Evolutionary conservation across 2,329 filamentous ascomycete species (phyloP).

Genomic region (Elsinoe perseae): DNA sequence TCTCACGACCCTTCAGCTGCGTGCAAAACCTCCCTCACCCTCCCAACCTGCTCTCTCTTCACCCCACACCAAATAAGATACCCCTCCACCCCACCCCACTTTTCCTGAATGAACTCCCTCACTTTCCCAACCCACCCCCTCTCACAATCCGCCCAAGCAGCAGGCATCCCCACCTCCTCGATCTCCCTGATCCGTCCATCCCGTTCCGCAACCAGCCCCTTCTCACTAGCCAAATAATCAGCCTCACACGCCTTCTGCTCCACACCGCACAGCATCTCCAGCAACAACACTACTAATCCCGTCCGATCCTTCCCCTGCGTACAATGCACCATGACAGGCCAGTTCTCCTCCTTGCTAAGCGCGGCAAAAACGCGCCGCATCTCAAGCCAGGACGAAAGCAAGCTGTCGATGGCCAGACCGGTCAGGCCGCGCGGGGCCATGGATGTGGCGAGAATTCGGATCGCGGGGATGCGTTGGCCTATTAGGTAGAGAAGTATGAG

Average conservation of each 20-base stretch:
- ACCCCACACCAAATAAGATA: slow-evolving; percentile 60
- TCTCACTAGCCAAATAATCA: slow-evolving; percentile 63
- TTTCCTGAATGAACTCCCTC: slow-evolving; percentile 48
- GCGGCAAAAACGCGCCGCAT: slow-evolving; percentile 49
- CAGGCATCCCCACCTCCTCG: slow-evolving; percentile 58
- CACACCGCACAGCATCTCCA: slow-evolving; percentile 56
- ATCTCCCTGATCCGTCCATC: slow-evolving; percentile 62
- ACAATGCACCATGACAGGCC: slow-evolving; percentile 69
- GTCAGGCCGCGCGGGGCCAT: slow-evolving; percentile 65
- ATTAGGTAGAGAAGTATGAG: slow-evolving; percentile 56
- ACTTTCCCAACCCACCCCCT: slow-evolving; percentile 56
- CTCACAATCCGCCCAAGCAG: slow-evolving; percentile 64
- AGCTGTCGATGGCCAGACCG: slow-evolving; percentile 60
- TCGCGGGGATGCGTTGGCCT: slow-evolving; percentile 61
- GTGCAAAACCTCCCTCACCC: slow-evolving; percentile 15
- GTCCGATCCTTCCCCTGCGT: slow-evolving; percentile 85
- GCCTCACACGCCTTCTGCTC: slow-evolving; percentile 53
- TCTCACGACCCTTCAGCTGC: background rate
- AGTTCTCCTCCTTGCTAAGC: slow-evolving; percentile 41
- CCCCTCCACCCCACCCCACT: slow-evolving; percentile 57
- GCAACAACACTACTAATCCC: slow-evolving; percentile 61
- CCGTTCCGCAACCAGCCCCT: slow-evolving; percentile 53
- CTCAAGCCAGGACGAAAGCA: slow-evolving; percentile 59
- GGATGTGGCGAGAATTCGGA: slow-evolving; percentile 60
- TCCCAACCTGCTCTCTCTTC: slow-evolving; percentile 27